Conservation (phyloP, 2,329 filamentous ascomycete genomes). For the Gremmenia infestans region DNA sequence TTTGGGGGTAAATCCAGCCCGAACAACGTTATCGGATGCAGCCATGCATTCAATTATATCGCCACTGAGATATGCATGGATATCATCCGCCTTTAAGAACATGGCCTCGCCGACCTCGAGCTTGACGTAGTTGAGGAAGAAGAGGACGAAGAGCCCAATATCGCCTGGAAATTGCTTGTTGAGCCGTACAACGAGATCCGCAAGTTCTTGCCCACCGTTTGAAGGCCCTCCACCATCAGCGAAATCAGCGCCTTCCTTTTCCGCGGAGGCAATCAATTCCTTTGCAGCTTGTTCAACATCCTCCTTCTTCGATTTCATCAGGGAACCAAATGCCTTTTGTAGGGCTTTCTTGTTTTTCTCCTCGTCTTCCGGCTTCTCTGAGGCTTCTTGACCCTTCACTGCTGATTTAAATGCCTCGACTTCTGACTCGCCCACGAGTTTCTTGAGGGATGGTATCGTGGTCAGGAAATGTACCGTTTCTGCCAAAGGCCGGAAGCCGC, state of each 20-base stretch:
- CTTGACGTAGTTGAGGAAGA: constrained; percentile 94
- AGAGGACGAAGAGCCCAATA: constrained; percentile 89
- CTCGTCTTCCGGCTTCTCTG: constrained; percentile 34
- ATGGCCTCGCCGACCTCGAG: constrained; percentile 87
- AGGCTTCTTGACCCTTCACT: constrained; percentile 50
- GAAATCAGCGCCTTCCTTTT: constrained; percentile 65
- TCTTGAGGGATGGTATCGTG: constrained; percentile 57
- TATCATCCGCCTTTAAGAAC: constrained; percentile 94
- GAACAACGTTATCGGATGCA: constrained; percentile 95
- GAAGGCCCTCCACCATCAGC: constrained; percentile 66
- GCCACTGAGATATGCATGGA: constrained; percentile 88
- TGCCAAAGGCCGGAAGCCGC: constrained; percentile 82
- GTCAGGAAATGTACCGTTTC: constrained; percentile 79
- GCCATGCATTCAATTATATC: constrained; percentile 99
- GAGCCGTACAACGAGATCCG: constrained; percentile 71
- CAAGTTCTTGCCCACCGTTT: constrained; percentile 63
- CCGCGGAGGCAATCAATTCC: constrained; percentile 66
- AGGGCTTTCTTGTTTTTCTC: constrained; percentile 72
- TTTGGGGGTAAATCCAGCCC: constrained; percentile 95
- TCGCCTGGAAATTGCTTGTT: constrained; percentile 83
- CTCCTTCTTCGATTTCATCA: constrained; percentile 74
- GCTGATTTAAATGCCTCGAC: constrained; percentile 50
- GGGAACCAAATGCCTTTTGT: constrained; percentile 65
- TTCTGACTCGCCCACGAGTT: constrained; percentile 61
- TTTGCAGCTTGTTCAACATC: constrained; percentile 60